These are phyloP conservation scores for Pseudomassariella vexata DNA, from an alignment of 2,329 filamentous ascomycete genomes.

Conservation along the genomic window DNA sequence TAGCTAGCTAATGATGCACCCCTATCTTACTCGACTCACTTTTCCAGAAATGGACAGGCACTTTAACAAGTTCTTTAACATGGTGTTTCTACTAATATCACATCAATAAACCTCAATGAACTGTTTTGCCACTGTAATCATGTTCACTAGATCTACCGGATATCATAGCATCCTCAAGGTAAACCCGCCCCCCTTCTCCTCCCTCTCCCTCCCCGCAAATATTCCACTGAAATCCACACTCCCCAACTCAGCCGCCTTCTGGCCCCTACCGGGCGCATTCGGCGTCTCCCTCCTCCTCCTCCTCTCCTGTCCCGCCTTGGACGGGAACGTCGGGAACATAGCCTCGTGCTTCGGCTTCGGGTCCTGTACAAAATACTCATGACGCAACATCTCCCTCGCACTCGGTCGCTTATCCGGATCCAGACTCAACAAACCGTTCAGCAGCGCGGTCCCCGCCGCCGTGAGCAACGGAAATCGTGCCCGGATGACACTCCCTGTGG, in stretches of 20 bases:
- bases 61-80: conserved; percentile 8
- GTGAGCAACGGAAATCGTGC: conserved; percentile 79
- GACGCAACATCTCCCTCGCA: conserved; percentile 67
- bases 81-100: conserved; percentile 2
- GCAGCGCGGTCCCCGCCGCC: conserved; percentile 62
- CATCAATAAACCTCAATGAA: no score
- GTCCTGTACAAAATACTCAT: conserved; percentile 83
- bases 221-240: conserved; percentile 64
- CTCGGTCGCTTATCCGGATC: conserved; percentile 68
- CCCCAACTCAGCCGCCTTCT: conserved; percentile 51
- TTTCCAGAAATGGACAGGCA: no score
- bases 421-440: conserved; percentile 65
- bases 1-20: no score
- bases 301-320: conserved; percentile 87
- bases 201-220: conserved; percentile 60
- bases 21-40: no score
- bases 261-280: conserved; percentile 75
- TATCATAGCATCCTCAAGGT: conserved; percentile 54
- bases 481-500: conserved; percentile 54
- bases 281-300: conserved; percentile 68
- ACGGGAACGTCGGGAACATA: conserved; percentile 96
- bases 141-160: no score
- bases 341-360: conserved; percentile 84
- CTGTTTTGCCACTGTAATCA: no score
- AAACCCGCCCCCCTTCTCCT: conserved; percentile 61